Conservation (phyloP, 2,329 filamentous ascomycete genomes). For the Tolypocladium pustulatum region DNA sequence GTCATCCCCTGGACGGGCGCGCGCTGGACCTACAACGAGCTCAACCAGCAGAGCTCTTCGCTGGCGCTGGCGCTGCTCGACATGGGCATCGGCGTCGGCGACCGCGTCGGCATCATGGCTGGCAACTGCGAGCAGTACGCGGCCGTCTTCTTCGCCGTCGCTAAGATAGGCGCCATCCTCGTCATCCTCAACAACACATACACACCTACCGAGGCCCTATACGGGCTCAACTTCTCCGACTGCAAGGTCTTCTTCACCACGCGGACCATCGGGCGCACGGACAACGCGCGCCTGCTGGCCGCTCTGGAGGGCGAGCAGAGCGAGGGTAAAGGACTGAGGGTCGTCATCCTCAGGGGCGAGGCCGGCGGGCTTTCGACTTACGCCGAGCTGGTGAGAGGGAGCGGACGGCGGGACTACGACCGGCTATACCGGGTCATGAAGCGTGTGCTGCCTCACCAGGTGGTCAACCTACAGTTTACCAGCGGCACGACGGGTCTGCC, state of each 20-base stretch:
- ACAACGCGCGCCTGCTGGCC: conserved; percentile 49
- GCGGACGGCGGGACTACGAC: conserved; percentile 35
- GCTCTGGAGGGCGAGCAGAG: conserved; percentile 35
- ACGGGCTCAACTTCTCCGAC: conserved; percentile 60
- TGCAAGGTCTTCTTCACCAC: conserved; percentile 68
- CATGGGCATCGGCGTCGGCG: conserved; percentile 56
- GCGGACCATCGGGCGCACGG: conserved; percentile 53
- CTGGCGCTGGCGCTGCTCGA: conserved; percentile 56
- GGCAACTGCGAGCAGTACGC: conserved; percentile 75
- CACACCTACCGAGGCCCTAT: conserved; percentile 60
- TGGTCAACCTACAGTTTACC: conserved; percentile 67
- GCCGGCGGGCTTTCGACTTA: conserved; percentile 49
- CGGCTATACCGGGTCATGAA: conserved; percentile 41
- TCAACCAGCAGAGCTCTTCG: conserved; percentile 50
- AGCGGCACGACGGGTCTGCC: conserved; percentile 64
- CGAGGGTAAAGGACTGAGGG: conserved; percentile 24
- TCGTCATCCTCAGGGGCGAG: conserved; percentile 51
- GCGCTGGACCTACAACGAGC: conserved; percentile 60
- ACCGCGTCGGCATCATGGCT: conserved; percentile 67
- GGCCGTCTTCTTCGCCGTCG: conserved; percentile 62
- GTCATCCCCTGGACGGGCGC: conserved; percentile 68
- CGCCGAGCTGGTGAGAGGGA: conserved; percentile 42
- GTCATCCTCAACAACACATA: conserved; percentile 80
- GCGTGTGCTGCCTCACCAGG: conserved; percentile 51
- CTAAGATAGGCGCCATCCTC: conserved; percentile 55